Base-by-base conservation (phyloP, 208 protist species). In the Crithidia sp. region DNA sequence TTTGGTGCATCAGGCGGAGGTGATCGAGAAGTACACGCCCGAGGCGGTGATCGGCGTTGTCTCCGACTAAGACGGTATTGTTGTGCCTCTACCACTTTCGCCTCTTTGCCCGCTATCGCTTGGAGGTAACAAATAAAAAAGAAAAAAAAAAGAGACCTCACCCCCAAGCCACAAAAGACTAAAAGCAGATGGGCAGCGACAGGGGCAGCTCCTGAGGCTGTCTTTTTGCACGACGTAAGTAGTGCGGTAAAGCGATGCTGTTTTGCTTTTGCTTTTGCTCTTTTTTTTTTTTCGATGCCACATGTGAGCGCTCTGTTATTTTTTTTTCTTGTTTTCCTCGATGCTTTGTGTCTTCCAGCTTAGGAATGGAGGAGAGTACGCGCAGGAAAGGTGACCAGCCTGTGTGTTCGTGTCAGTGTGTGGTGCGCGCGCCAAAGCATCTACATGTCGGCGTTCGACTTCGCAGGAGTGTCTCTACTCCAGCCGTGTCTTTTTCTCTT, bases 11-110 rank as follows among this genome's bases (percentile, higher is more conserved):
- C 64, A 79, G 41, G 36, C 63, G 12, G 76, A 84, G 44, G 54
- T 86, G 16, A 92, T 92, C 70, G 82, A 90, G 28, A 89, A 89
- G 76, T 89, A 89, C 58, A 73, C 70, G 2, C 83, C 82, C 7
- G 82, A 88, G 45, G 53, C 82, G 36, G 63, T 95, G 37, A 81
- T 90, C 17, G 86, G 84, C 47, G 62, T 66, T 2, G 75, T 93
- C 10, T 44, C 76, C 10, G 74, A 82, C 37, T 89, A 41, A 41
- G 19, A 41, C 7, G 0, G 17, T 28, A 1, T 28, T 28, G 28
- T 28, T 28, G 28, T 28, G 28, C 28, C 28, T 28, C 28, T 28
- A 28, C 28, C 28, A 28, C 28, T 28, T 1, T 28, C 28, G 28
- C 28, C 28, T 28, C 1, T 28, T 28, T 28, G 28, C 28, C 28